phyloP scores from a whole-genome alignment of 2,329 filamentous ascomycete species.

The Paradendryphiella salina region DNA sequence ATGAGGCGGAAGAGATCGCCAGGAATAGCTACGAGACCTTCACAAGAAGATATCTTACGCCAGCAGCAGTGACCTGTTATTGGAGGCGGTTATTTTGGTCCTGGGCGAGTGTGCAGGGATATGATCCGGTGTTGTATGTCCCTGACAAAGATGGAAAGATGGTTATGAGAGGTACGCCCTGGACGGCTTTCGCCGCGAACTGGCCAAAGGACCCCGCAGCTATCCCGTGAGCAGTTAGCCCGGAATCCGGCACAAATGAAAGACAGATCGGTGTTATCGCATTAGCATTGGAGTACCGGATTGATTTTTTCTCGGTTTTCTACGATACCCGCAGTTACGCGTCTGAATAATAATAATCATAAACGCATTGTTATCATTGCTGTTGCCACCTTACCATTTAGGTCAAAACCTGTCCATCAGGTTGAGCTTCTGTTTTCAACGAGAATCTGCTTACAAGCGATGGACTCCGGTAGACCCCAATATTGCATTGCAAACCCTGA shows the following conservation, averaged over 20 bases:
- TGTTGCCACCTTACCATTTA: background rate
- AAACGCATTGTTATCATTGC: constrained; percentile 1
- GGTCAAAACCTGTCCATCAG: background rate
- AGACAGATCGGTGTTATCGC: constrained; percentile 12
- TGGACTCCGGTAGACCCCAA: background rate
- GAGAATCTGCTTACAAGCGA: background rate
- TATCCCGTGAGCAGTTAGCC: constrained; percentile 27
- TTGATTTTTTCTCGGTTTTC: constrained; percentile 8
- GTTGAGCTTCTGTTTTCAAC: background rate
- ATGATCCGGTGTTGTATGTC: constrained; percentile 34
- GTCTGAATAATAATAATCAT: constrained; percentile 5
- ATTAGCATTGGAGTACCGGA: constrained; percentile 19
- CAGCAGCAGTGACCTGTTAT: constrained; percentile 42
- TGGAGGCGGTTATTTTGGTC: constrained; percentile 40
- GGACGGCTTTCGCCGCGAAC: constrained; percentile 43
- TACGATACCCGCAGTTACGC: constrained; percentile 26
- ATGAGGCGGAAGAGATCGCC: constrained; percentile 37
- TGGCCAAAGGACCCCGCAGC: constrained; percentile 38
- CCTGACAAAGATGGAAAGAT: constrained; percentile 30
- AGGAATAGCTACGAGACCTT: constrained; percentile 40
- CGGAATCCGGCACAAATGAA: background rate
- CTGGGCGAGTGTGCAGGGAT: constrained; percentile 39
- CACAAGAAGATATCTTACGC: constrained; percentile 38
- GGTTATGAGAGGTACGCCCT: constrained; percentile 39
- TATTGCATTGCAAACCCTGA: background rate